phyloP scores from a whole-genome alignment of 2,329 filamentous ascomycete species.

The Coniochaeta sp. region DNA sequence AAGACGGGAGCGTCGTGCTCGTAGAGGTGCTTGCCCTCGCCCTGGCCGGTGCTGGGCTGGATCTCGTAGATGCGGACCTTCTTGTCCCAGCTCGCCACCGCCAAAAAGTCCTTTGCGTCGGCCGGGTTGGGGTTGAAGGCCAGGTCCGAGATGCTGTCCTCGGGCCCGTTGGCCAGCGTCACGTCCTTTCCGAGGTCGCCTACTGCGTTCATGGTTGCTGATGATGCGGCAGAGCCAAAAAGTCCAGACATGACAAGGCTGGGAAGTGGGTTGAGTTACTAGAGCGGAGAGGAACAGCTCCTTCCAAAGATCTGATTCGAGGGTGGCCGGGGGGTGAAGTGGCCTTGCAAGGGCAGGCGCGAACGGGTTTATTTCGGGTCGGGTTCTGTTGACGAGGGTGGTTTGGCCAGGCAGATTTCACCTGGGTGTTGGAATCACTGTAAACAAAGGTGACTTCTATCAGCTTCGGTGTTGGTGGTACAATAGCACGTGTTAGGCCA shows the following conservation, averaged over 20 bases:
- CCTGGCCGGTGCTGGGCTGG: conserved; percentile 60
- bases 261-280: background rate
- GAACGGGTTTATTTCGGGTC: background rate
- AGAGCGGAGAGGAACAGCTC: conserved; percentile 13
- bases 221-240: conserved; percentile 46
- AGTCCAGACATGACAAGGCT: conserved; percentile 53
- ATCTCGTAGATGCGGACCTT: conserved; percentile 97
- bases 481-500: too few species aligned
- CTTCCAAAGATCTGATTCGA: background rate
- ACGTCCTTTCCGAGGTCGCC: conserved; percentile 91
- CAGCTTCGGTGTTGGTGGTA: background rate
- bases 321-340: too few species aligned
- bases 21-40: conserved; percentile 77
- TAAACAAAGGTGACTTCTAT: background rate
- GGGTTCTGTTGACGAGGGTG: background rate
- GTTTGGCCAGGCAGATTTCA: too few species aligned
- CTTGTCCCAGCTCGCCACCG: conserved; percentile 94
- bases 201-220: conserved; percentile 59
- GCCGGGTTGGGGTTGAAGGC: conserved; percentile 52
- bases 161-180: conserved; percentile 67
- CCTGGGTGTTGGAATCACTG: too few species aligned
- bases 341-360: background rate
- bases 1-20: conserved; percentile 83
- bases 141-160: conserved; percentile 85
- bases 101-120: conserved; percentile 66